Percentiles rank a stretch among this genome's conserved stretches.
Conservation (phyloP, 805 yeast species). For the Sugiyamaella qingdaonensis region DNA sequence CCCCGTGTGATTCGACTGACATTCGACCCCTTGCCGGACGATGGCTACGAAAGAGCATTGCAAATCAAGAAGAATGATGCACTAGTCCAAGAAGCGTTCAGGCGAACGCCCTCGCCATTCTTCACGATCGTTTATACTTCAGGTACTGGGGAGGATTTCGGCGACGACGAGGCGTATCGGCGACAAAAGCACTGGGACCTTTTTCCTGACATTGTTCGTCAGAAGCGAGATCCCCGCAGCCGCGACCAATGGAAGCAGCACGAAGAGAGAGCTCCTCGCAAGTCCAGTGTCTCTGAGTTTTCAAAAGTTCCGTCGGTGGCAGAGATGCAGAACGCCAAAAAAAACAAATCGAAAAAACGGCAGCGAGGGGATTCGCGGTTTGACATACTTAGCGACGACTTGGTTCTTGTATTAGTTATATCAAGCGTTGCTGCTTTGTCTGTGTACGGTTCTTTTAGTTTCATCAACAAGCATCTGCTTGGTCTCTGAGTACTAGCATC, state of each 20-base stretch:
- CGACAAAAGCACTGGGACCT: constrained; percentile 16
- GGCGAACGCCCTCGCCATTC: constrained; percentile 71
- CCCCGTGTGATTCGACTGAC: constrained; percentile 55
- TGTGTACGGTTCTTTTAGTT: neutral
- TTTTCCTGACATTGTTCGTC: constrained; percentile 25
- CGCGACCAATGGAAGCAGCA: constrained; percentile 22
- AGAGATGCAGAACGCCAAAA: neutral
- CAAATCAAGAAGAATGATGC: constrained; percentile 43
- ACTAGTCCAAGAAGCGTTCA: constrained; percentile 50
- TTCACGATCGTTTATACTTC: constrained; percentile 59
- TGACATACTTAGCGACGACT: neutral
- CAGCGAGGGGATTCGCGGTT: neutral
- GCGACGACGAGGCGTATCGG: constrained; percentile 9
- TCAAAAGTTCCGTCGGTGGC: neutral
- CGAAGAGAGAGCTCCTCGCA: constrained; percentile 16
- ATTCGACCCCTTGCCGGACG: constrained; percentile 45
- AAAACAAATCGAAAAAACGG: neutral
- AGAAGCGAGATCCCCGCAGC: constrained; percentile 28
- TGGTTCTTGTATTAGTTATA: neutral
- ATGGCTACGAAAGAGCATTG: constrained; percentile 31
- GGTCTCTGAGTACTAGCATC: too few relatives aligned
- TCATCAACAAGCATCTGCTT: too few relatives aligned
- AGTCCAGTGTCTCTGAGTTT: neutral
- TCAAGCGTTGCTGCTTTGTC: neutral
- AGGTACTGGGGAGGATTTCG: constrained; percentile 22